These are phyloP conservation scores for Camellia lanceoleosa DNA, from an alignment of 148 eudicot genomes.

Conservation along the genomic window DNA sequence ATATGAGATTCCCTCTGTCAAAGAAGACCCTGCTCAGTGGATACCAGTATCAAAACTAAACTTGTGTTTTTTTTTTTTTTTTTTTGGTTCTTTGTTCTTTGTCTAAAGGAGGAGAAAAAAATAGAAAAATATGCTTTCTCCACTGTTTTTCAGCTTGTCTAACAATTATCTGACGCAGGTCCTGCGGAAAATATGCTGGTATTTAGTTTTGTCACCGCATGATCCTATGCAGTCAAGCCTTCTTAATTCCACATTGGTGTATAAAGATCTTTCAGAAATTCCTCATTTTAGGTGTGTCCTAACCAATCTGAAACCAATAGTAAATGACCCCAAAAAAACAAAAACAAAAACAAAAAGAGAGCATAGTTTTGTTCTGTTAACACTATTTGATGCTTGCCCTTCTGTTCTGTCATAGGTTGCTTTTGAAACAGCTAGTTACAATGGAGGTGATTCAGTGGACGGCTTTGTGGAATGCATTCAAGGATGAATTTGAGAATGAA, in stretches of 20 bases:
- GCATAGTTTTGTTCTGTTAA: neutral
- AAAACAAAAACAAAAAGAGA: neutral
- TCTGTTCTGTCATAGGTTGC: slow-evolving; percentile 38
- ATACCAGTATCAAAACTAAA: slow-evolving; percentile 47
- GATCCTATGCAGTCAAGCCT: slow-evolving; percentile 97
- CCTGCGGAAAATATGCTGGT: slow-evolving; percentile 89
- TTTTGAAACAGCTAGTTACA: slow-evolving; percentile 82
- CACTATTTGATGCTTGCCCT: neutral
- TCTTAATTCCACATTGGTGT: slow-evolving; percentile 81
- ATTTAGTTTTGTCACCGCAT: slow-evolving; percentile 76
- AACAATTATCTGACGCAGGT: slow-evolving; percentile 30
- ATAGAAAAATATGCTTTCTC: too few species aligned
- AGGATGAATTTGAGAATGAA: slow-evolving; percentile 80
- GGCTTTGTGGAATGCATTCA: slow-evolving; percentile 73
- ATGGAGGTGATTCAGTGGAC: slow-evolving; percentile 97
- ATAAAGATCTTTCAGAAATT: slow-evolving; percentile 76
- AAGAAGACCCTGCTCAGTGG: slow-evolving; percentile 72
- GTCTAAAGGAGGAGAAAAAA: too few species aligned
- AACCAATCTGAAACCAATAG: neutral
- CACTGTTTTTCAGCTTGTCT: slow-evolving; percentile 9
- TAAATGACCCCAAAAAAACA: neutral
- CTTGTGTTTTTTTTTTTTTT: neutral
- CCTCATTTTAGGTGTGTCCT: slow-evolving; percentile 65
- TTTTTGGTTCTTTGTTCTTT: too few species aligned
- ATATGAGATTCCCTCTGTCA: slow-evolving; percentile 76